Percentiles rank a stretch among this genome's conserved stretches.
Evolutionary conservation across 352 stramenopile genomes (phyloP).

Genomic region (Elongisporangium senticosum): DNA sequence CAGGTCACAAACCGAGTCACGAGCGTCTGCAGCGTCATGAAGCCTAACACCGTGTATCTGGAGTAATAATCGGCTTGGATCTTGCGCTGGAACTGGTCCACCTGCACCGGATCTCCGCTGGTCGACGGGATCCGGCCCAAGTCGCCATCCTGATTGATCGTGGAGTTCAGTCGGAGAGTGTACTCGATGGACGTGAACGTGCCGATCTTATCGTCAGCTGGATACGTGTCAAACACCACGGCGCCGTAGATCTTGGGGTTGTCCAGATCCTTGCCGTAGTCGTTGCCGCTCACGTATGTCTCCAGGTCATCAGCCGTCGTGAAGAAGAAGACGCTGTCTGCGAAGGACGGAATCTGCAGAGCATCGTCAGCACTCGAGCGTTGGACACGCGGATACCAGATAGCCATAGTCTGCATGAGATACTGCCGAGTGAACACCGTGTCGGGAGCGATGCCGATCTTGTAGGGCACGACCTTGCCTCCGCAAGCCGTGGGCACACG

Average conservation of each 20-base stretch:
- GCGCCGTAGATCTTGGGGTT: constrained; percentile 45
- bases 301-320: constrained; percentile 26
- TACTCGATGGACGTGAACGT: constrained; percentile 44
- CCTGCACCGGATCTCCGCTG: constrained; percentile 17
- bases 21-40: constrained; percentile 33
- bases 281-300: constrained; percentile 36
- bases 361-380: constrained; percentile 14
- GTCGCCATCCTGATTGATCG: constrained; percentile 14
- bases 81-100: constrained; percentile 28
- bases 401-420: constrained; percentile 33
- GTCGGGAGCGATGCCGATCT: constrained; percentile 48
- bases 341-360: constrained; percentile 33
- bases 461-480: constrained; percentile 43
- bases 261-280: constrained; percentile 30
- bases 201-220: constrained; percentile 26
- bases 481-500: constrained; percentile 26
- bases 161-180: constrained; percentile 52
- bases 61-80: constrained; percentile 33
- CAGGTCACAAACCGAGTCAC: constrained; percentile 28
- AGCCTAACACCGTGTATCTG: constrained; percentile 24
- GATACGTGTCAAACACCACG: constrained; percentile 48
- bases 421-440: constrained; percentile 51
- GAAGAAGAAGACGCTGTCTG: constrained; percentile 47
- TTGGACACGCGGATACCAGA: constrained; percentile 50
- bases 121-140: constrained; percentile 25